These are phyloP conservation scores for Hippophae rhamnoides DNA, from an alignment of 306 rosid genomes.

Conservation along the genomic window DNA sequence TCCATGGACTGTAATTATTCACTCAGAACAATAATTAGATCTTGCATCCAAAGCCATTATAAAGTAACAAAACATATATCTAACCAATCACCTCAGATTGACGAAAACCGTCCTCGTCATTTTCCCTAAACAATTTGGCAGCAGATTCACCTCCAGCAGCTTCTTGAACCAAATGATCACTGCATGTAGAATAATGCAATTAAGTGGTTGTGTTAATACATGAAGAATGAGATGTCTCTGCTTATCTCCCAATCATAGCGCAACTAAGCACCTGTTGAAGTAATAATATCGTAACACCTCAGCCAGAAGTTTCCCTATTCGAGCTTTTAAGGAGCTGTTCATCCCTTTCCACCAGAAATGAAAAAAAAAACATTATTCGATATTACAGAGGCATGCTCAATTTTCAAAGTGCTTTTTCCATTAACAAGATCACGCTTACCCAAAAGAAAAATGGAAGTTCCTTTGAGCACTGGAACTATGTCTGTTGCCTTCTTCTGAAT, in stretches of 20 bases:
- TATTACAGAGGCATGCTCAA: background rate
- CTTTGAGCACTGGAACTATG: slow-evolving; percentile 55
- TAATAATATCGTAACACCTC: slow-evolving; percentile 68
- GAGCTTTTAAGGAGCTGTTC: slow-evolving; percentile 56
- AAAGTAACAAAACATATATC: slow-evolving; percentile 10
- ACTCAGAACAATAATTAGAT: background rate
- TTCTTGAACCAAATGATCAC: slow-evolving; percentile 80
- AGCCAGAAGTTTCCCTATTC: slow-evolving; percentile 70
- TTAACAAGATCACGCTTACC: slow-evolving; percentile 43
- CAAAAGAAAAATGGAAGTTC: slow-evolving; percentile 78
- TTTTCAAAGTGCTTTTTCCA: slow-evolving; percentile 8
- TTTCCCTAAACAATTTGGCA: slow-evolving; percentile 45
- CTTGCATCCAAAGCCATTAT: slow-evolving; percentile 7
- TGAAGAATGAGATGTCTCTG: background rate
- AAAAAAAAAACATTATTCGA: background rate
- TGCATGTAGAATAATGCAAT: slow-evolving; percentile 25
- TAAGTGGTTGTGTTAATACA: slow-evolving; percentile 17
- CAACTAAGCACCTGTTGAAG: slow-evolving; percentile 63
- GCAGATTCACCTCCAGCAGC: slow-evolving; percentile 57
- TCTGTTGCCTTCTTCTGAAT: slow-evolving; percentile 75
- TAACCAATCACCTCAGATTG: slow-evolving; percentile 55
- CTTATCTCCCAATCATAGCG: slow-evolving; percentile 10
- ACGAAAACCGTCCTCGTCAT: slow-evolving; percentile 45
- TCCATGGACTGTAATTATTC: background rate
- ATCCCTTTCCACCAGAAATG: slow-evolving; percentile 39